These are phyloP conservation scores for Venturia effusa DNA, from an alignment of 2,329 filamentous ascomycete genomes.

Conservation along the genomic window DNA sequence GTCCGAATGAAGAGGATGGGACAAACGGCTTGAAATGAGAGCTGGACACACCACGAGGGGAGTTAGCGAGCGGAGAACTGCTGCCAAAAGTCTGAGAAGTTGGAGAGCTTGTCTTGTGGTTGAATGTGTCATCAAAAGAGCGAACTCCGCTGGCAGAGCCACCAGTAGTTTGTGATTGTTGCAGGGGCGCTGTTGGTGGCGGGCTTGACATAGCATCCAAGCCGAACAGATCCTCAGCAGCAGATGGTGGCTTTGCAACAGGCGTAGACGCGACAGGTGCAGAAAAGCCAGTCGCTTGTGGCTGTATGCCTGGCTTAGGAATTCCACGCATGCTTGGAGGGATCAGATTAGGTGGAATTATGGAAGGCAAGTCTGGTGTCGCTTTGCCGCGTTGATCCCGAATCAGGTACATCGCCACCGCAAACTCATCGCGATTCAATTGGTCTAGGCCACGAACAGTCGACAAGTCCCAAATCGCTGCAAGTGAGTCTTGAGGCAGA, in stretches of 20 bases:
- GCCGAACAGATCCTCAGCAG: conserved; percentile 87
- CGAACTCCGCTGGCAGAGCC: conserved; percentile 44
- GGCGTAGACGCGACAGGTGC: conserved; percentile 18
- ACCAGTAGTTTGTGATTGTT: conserved; percentile 61
- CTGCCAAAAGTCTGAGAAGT: conserved; percentile 6
- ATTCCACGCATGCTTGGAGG: conserved; percentile 74
- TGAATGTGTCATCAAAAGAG: conserved; percentile 51
- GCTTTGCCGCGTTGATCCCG: conserved; percentile 72
- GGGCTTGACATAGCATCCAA: conserved; percentile 60
- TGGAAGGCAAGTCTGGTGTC: conserved; percentile 57
- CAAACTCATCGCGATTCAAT: conserved; percentile 81
- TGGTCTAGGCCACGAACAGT: conserved; percentile 87
- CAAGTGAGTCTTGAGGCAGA: conserved; percentile 76
- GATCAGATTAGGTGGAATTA: conserved; percentile 70
- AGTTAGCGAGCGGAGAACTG: conserved; percentile 41
- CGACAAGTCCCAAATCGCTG: conserved; percentile 93
- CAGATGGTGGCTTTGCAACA: conserved; percentile 44
- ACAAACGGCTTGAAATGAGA: conserved; percentile 78
- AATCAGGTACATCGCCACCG: conserved; percentile 95
- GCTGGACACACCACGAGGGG: conserved; percentile 26
- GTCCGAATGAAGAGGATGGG: conserved; percentile 85
- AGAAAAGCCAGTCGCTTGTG: conserved; percentile 30
- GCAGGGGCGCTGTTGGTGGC: conserved; percentile 44
- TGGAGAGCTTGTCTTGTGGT: conserved; percentile 39
- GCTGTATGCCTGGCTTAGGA: conserved; percentile 31